Evolutionary conservation across 2,329 filamentous ascomycete genomes (phyloP).

Genomic region (Fragosphaeria purpurea): DNA sequence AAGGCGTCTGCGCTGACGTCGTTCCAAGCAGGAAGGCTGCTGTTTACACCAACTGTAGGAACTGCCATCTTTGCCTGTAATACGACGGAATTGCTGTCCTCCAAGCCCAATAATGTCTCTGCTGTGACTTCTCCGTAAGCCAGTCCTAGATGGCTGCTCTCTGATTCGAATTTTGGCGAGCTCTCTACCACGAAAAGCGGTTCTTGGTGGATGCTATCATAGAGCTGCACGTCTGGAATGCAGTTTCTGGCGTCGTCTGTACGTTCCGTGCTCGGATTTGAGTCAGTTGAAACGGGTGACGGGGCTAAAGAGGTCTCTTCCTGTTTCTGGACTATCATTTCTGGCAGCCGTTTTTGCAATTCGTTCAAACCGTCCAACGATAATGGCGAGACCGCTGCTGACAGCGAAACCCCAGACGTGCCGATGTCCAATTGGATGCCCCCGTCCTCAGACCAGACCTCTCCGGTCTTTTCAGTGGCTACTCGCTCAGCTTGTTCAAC

Average conservation of each 20-base stretch:
- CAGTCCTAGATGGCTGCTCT: not conserved
- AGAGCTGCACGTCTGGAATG: too few relatives aligned
- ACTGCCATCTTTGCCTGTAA: constrained; percentile 6
- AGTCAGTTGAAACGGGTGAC: too few relatives aligned
- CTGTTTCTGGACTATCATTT: too few relatives aligned
- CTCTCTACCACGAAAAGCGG: too few relatives aligned
- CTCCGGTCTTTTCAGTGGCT: not conserved
- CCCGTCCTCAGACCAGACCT: not conserved
- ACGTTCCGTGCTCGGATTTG: too few relatives aligned
- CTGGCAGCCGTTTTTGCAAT: too few relatives aligned
- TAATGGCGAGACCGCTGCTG: not conserved
- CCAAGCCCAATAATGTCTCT: not conserved
- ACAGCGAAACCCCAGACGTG: not conserved
- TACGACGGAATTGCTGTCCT: not conserved
- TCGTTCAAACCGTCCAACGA: not conserved
- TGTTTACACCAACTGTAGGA: not conserved
- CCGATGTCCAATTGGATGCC: not conserved
- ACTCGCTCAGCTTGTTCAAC: constrained; percentile 2
- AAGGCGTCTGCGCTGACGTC: not conserved
- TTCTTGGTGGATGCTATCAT: too few relatives aligned
- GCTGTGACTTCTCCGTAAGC: not conserved
- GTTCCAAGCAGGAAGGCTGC: not conserved
- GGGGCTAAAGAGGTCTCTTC: too few relatives aligned
- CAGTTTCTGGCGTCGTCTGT: too few relatives aligned
- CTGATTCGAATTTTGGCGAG: not conserved